A percentile compares a stretch with the other conserved stretches of the same genome.
Evolutionary conservation across 2,329 filamentous ascomycete species (phyloP).

Genomic region (Pseudocercospora pini-densiflorae): DNA sequence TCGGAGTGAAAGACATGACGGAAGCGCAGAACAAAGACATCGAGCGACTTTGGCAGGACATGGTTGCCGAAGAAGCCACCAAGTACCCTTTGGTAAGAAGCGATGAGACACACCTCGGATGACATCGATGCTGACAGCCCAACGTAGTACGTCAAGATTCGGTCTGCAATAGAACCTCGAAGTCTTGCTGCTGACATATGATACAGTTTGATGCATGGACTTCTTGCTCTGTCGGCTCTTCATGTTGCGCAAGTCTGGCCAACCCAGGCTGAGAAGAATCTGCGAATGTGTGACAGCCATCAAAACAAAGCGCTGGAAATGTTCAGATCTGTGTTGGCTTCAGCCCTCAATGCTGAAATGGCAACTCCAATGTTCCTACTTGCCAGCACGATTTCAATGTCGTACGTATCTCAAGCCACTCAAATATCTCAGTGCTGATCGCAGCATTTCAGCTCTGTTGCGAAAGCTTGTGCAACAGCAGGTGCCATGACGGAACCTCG

Average conservation of each 20-base stretch:
- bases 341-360: constrained; percentile 12
- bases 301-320: constrained; percentile 19
- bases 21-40: constrained; percentile 3
- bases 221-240: constrained; percentile 21
- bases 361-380: constrained; percentile 20
- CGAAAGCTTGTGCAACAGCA: constrained; percentile 25
- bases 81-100: constrained; percentile 18
- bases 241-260: constrained; percentile 18
- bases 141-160: neutral
- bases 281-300: constrained; percentile 20
- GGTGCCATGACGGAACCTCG: constrained; percentile 20
- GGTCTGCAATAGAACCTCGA: too few species aligned
- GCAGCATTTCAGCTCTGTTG: constrained; percentile 14
- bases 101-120: too few species aligned
- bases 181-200: neutral
- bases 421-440: neutral
- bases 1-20: neutral
- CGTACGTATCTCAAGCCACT: constrained; percentile 7
- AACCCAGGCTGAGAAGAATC: constrained; percentile 8
- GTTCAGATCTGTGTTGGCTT: constrained; percentile 15
- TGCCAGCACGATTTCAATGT: constrained; percentile 19
- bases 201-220: constrained; percentile 21
- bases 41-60: constrained; percentile 20
- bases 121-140: neutral
- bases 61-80: constrained; percentile 19